A percentile compares a stretch with the other conserved stretches of the same genome.
Evolutionary conservation across 2,329 filamentous ascomycete species (phyloP).

Genomic region (Botrytis medusae): DNA sequence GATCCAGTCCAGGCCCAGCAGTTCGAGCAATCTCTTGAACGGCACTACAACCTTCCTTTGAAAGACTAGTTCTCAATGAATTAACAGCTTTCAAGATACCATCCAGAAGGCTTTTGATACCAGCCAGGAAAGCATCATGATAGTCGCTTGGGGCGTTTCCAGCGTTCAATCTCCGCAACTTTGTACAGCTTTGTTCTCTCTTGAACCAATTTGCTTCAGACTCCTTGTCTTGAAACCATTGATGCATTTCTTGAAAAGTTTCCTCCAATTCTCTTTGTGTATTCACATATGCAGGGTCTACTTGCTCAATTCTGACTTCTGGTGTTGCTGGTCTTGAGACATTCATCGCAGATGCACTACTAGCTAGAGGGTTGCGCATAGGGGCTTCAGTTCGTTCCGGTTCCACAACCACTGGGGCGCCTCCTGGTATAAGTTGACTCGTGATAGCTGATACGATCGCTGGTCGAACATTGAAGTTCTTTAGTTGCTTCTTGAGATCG

Average conservation of each 20-base stretch:
- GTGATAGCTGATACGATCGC: conserved; percentile 82
- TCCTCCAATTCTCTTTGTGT: conserved; percentile 88
- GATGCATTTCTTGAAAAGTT: conserved; percentile 76
- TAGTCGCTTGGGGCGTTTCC: conserved; percentile 83
- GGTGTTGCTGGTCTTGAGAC: conserved; percentile 56
- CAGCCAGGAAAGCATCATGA: conserved; percentile 65
- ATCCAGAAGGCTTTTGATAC: conserved; percentile 74
- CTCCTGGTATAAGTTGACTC: conserved; percentile 63
- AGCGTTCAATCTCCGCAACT: conserved; percentile 73
- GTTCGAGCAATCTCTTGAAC: conserved; percentile 80
- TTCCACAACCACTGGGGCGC: conserved; percentile 37
- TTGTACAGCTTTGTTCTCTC: conserved; percentile 77
- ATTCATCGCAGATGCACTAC: conserved; percentile 51
- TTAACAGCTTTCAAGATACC: conserved; percentile 83
- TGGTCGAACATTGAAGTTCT: conserved; percentile 79
- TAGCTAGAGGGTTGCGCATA: conserved; percentile 48
- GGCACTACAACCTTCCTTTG: conserved; percentile 79
- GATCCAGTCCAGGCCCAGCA: conserved; percentile 76
- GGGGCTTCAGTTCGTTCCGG: conserved; percentile 40
- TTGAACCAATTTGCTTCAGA: conserved; percentile 88
- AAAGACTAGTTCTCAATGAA: conserved; percentile 85
- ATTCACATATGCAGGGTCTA: conserved; percentile 82
- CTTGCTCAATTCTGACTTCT: conserved; percentile 64
- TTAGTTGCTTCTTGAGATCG: conserved; percentile 83
- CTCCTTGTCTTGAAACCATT: conserved; percentile 82